Evolutionary conservation across 75 land plant species (phyloP).

Genomic region (Selaginella tamariscina): DNA sequence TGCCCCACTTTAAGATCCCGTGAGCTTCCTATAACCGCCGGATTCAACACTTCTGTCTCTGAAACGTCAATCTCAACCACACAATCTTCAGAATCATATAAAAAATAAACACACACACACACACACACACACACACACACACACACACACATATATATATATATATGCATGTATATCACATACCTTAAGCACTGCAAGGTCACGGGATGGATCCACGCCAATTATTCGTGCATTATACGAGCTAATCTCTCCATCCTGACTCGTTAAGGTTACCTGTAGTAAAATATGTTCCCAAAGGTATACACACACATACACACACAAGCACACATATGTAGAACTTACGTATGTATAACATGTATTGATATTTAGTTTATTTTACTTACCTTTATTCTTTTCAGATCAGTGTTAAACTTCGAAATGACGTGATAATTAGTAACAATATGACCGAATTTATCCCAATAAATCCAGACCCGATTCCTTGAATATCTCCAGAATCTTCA

Average conservation of each 20-base stretch:
- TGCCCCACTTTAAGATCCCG: conserved; percentile 66
- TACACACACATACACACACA: no score
- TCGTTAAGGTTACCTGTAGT: conserved; percentile 52
- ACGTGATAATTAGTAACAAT: conserved; percentile 98
- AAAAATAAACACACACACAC: background rate
- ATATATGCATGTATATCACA: background rate
- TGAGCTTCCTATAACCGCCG: conserved; percentile 65
- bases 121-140: background rate
- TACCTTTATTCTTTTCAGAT: background rate
- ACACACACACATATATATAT: no score
- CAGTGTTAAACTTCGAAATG: conserved; percentile 52
- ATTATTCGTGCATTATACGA: conserved; percentile 46
- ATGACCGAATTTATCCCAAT: conserved; percentile 88
- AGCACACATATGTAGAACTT: conserved; percentile 12
- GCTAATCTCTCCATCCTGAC: conserved; percentile 40
- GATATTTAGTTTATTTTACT: background rate
- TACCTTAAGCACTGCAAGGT: conserved; percentile 94
- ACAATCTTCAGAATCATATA: background rate
- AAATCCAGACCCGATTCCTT: conserved; percentile 96
- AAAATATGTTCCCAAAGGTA: no score
- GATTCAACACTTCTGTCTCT: conserved; percentile 35
- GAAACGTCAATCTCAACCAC: conserved; percentile 56
- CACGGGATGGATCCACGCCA: conserved; percentile 75
- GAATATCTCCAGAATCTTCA: conserved; percentile 42
- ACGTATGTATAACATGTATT: background rate